Conservation (phyloP, 2,329 filamentous ascomycete genomes). For the Geosmithia morbida region DNA sequence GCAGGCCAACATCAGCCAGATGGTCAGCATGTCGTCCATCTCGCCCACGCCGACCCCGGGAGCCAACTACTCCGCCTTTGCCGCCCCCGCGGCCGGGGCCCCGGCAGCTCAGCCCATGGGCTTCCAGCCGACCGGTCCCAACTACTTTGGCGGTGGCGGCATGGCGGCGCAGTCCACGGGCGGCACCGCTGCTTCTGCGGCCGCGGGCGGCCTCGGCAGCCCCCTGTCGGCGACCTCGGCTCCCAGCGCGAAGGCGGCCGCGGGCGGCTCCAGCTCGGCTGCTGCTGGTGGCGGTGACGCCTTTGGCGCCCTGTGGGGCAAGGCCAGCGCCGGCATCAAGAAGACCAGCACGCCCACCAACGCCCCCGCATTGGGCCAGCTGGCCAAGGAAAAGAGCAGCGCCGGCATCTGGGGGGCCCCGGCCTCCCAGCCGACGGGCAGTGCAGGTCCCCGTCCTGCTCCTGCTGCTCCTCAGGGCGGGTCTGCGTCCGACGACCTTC, state of each 20-base stretch:
- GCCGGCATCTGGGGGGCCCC: conserved; percentile 86
- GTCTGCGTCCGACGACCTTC: conserved; percentile 30
- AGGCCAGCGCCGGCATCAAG: conserved; percentile 59
- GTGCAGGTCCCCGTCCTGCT: conserved; percentile 6
- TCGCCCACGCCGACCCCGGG: conserved; percentile 50
- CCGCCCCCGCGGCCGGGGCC: conserved; percentile 11
- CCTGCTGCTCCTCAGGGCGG: conserved; percentile 14
- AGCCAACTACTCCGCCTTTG: conserved; percentile 51
- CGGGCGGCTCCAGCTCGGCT: conserved; percentile 42
- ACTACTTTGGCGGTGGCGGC: conserved; percentile 70
- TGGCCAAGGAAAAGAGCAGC: conserved; percentile 96
- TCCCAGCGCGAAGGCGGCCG: conserved; percentile 27
- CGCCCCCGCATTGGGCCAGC: conserved; percentile 73
- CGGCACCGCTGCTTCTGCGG: conserved; percentile 14
- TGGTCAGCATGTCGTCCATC: conserved; percentile 68
- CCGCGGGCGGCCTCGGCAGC: conserved; percentile 12
- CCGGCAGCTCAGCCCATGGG: conserved; percentile 30
- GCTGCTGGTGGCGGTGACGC: conserved; percentile 57
- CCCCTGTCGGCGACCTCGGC: conserved; percentile 25
- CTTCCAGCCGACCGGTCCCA: conserved; percentile 63
- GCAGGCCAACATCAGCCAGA: conserved; percentile 63
- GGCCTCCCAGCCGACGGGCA: conserved; percentile 21
- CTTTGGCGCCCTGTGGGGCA: conserved; percentile 78
- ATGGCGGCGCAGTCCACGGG: conserved; percentile 32
- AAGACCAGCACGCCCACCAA: conserved; percentile 48